Evolutionary conservation across 2,329 filamentous ascomycete species (phyloP).

Genomic region (Penicillium sp.): DNA sequence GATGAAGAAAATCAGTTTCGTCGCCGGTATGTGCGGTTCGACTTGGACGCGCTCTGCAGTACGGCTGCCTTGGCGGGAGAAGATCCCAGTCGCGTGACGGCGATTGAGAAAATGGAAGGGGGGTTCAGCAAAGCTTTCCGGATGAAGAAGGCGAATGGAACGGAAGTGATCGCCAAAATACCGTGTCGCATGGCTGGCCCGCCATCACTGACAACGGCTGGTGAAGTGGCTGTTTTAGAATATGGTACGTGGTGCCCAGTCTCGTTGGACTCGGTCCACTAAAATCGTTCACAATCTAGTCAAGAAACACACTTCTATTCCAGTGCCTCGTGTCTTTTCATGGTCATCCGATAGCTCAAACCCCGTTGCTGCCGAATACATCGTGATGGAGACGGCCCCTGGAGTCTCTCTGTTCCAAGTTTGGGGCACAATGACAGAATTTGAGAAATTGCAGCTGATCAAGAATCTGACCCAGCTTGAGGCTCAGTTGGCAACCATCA

Average conservation of each 20-base stretch:
- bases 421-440: background rate
- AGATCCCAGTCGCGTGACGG: background rate
- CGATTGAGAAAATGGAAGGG: background rate
- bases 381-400: background rate
- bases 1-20: background rate
- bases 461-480: background rate
- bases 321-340: background rate
- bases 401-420: background rate
- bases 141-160: background rate
- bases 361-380: background rate
- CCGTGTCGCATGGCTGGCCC: slow-evolving; percentile 27
- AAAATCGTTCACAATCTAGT: background rate
- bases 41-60: background rate
- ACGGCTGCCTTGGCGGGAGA: background rate
- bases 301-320: background rate
- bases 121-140: background rate
- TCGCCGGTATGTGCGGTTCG: background rate
- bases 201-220: slow-evolving; percentile 22
- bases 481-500: background rate
- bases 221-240: slow-evolving; percentile 27
- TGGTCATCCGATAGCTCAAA: background rate
- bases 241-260: slow-evolving; percentile 15
- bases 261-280: background rate
- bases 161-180: slow-evolving; percentile 7
- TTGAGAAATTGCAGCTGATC: background rate